Evolutionary conservation across 2,329 filamentous ascomycete species (phyloP).

Genomic region (Zelopaecilomyces penicillatus): DNA sequence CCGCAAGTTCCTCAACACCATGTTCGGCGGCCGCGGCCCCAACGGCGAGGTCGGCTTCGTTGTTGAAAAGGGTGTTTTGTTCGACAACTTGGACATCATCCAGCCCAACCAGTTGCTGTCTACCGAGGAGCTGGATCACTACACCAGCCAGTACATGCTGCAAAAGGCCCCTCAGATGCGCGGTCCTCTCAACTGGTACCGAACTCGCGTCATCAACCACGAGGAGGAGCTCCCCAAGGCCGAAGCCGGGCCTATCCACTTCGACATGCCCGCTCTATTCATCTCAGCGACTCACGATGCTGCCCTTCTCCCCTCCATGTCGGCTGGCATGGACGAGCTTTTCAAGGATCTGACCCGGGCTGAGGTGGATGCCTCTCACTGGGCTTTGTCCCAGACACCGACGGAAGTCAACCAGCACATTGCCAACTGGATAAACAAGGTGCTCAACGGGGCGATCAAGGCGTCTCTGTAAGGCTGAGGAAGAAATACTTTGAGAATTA

Average conservation of each 20-base stretch:
- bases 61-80: constrained; percentile 51
- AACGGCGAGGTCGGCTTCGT: constrained; percentile 50
- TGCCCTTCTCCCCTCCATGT: constrained; percentile 65
- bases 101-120: constrained; percentile 50
- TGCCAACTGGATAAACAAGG: constrained; percentile 53
- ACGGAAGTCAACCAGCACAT: constrained; percentile 63
- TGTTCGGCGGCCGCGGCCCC: constrained; percentile 59
- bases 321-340: constrained; percentile 58
- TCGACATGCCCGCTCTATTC: constrained; percentile 59
- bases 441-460: constrained; percentile 18
- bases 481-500: not conserved
- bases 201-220: constrained; percentile 62
- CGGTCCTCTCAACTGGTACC: constrained; percentile 85
- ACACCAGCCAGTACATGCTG: constrained; percentile 61
- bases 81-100: constrained; percentile 54
- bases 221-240: constrained; percentile 62
- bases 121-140: constrained; percentile 67
- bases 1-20: constrained; percentile 57
- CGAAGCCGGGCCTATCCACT: constrained; percentile 43
- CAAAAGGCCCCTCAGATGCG: constrained; percentile 52
- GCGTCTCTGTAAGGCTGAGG: constrained; percentile 15
- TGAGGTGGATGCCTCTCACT: constrained; percentile 66
- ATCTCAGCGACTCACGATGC: constrained; percentile 63
- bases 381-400: constrained; percentile 70
- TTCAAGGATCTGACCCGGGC: constrained; percentile 57